phyloP scores from a whole-genome alignment of 331 rosid genomes.

The Rhamnella rubrinervis region DNA sequence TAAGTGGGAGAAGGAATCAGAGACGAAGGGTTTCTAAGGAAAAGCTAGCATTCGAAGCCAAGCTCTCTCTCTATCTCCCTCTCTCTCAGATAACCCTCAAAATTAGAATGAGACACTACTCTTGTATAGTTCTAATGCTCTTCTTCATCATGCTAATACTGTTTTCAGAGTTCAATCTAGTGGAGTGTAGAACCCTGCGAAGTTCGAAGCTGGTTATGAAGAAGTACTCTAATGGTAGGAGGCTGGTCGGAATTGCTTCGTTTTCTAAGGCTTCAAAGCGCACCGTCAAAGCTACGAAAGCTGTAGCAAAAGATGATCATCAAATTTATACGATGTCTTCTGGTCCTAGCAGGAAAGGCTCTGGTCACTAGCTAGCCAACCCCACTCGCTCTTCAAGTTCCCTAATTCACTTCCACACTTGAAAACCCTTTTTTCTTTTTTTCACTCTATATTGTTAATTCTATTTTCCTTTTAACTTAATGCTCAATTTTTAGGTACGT shows the following conservation, averaged over 20 bases:
- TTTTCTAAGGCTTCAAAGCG: neutral
- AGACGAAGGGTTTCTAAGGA: neutral
- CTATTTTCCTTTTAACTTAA: neutral
- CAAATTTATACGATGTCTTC: constrained; percentile 13
- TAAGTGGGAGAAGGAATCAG: neutral
- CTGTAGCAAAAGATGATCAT: neutral
- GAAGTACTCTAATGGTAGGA: neutral
- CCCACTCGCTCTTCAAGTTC: neutral
- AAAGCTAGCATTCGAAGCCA: too few species aligned
- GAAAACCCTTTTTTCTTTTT: too few species aligned
- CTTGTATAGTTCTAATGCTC: neutral
- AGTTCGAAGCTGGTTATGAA: neutral
- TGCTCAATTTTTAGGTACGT: neutral
- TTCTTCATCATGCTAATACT: neutral
- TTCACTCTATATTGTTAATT: neutral
- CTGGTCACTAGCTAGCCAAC: constrained; percentile 10
- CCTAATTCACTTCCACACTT: neutral
- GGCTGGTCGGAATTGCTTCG: neutral
- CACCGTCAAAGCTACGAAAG: neutral
- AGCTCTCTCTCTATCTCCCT: neutral
- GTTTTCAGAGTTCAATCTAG: neutral
- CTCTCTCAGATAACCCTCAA: neutral
- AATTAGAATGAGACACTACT: constrained; percentile 2
- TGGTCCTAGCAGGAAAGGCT: constrained; percentile 22
- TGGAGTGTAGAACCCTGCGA: neutral